Base-by-base conservation (phyloP, 2,329 filamentous ascomycete genomes). In the Pseudophaeomoniella oleicola region DNA sequence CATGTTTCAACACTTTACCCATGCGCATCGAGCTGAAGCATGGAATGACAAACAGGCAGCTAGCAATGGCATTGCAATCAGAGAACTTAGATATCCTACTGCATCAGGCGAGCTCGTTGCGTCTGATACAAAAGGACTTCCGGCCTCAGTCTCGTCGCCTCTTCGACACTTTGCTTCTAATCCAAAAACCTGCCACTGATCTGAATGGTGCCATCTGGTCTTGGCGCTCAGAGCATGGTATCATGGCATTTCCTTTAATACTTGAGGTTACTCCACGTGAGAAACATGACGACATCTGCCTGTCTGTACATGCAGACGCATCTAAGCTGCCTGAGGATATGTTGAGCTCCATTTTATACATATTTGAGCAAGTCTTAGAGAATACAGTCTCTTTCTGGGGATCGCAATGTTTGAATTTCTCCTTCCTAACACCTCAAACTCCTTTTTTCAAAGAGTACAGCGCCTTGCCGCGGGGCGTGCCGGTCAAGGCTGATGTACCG, bases 1-100 rank as follows among this genome's bases (percentile, higher is more conserved):
- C 87, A 0, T 93, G 85, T 53, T 94, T 94, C 64, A 94, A 94
- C 51, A 93, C 87, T 0, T 58, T 94, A 10, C 85, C 87, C 0
- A 51, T 86, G 2, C 71, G 84, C 16, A 58, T 75, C 12, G 58
- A 73, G 19, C 42, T 81, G 6, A 57, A 64, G 1, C 50, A 51
- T 2, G 53, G 53, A 2, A 60, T 54, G 1, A 67, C 65, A 12
- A 75, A 77, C 39, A 47, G 64, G 0, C 68, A 76, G 4, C 51
- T 86, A 9, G 58, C 80, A 16, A 71, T 69, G 39, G 53, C 59
- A 2, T 64, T 84, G 2, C 78, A 86, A 36, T 55, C 57, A 0
- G 52, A 73, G 16, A 86, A 82, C 48, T 59, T 71, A 0, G 64
- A 76, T 1, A 57, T 76, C 2, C 47, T 88, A 13, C 63, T 68